Evolutionary conservation across 331 rosid species (phyloP), one percentile per base, ranked within the genome.

Genomic region (Rhamnella rubrinervis): DNA sequence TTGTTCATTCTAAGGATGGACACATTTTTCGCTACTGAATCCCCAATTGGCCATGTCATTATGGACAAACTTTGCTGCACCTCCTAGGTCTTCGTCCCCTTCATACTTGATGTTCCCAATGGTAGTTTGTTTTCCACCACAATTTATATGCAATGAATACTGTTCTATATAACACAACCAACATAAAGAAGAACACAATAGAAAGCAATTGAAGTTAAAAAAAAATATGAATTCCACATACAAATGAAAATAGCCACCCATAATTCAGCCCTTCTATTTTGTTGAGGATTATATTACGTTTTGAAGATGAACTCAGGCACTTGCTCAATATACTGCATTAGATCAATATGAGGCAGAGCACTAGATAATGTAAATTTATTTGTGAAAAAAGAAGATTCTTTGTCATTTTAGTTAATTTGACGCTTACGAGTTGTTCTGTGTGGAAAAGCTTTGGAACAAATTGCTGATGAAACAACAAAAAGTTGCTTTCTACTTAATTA

Each of bases 61-160:
- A 0, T 18, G 26, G 15, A 31, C 4, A 40, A 60, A 18, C 6
- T 60, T 60, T 53, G 78, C 39, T 39, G 9, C 73, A 3, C 63
- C 73, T 61, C 73, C 78, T 8, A n/a, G 13, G 5, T 71, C 26
- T 40, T 52, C 68, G 25, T 75, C 73, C 0, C n/a, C 68, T 11
- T 67, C 73, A 40, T 59, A 67, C 44, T 17, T 75, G 49, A 59
- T 52, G 55, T 37, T 26, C 38, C 63, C 68, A 1, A 67, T 14
- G 19, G 73, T 59, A 63, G 55, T 14, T 53, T 41, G 46, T 25
- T 51, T 50, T 60, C 78, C 78, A 37, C 80, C 80, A 63, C 80
- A 75, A n/a, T 75, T 75, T 69, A 75, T 8, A 47, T 69, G 71
- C 37, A 75, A 46, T 1, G 71, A 75, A 19, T 63, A 75, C 53